Base-by-base conservation (phyloP, 495 filamentous ascomycete species). In the Penicillium salamii region DNA sequence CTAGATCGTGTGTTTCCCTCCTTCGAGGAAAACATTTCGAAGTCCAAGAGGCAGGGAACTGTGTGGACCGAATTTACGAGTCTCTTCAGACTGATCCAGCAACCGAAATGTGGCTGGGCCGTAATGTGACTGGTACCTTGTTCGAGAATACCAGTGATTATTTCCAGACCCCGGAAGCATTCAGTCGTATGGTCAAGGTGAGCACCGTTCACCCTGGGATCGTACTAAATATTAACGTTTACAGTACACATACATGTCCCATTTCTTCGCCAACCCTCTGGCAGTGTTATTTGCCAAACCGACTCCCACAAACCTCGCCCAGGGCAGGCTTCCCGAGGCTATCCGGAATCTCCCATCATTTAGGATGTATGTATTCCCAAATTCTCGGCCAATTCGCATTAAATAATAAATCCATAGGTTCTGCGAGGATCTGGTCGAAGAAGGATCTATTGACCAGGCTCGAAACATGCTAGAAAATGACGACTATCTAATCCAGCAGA, bases 231-330 rank as follows among this genome's bases (percentile, higher is more conserved):
- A 37, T 54, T 62, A 50, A 63, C 18, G 6, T 15, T 8, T 42
- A 11, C 53, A 95, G 87, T 97, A 97, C 68, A 82, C 85, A 12
- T 92, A 93, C 55, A 97, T 98, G 92, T 90, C 86, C 23, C 90
- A 96, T 65, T 97, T 95, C 64, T 97, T 92, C 61, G 88, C 88
- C 33, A 96, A 97, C 63, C 81, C 89, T 0, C 69, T 96, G n/a
- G 87, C 88, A 35, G 68, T 90, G 14, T 71, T 95, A 29, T 72
- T 78, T 6, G 59, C 59, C 39, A 53, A 75, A 2, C 49, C 78
- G 0, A 40, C 83, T 18, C 38, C 45, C 18, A 41, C 43, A 5
- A 36, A 39, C 4, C 31, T 56, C 35, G 51, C 56, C 7, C 70
- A 81, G 40, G 56, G 67, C 7, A 76, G 85, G 24, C 84, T 93